phyloP scores from a whole-genome alignment of 306 rosid species.

The Echinosophora koreensis region DNA sequence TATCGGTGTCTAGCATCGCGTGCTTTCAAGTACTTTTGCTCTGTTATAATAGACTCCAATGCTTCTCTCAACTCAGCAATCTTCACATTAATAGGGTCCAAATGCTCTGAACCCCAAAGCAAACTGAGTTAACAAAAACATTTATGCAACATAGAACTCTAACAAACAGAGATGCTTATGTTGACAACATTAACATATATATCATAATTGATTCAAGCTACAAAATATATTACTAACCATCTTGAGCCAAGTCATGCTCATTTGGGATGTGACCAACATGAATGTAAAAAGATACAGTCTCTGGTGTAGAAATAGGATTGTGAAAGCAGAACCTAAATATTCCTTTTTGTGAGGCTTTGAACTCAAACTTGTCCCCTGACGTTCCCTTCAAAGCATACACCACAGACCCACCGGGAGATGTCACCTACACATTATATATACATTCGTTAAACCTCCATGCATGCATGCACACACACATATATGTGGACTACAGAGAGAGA shows the following conservation, averaged over 20 bases:
- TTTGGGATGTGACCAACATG: constrained; percentile 95
- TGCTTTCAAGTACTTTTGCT: constrained; percentile 90
- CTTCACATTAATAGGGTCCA: constrained; percentile 88
- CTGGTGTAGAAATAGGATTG: constrained; percentile 80
- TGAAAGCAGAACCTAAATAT: constrained; percentile 79
- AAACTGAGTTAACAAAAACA: constrained; percentile 1
- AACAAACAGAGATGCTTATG: no score
- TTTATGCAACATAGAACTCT: background rate
- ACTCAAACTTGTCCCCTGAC: constrained; percentile 91
- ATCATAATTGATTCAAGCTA: background rate
- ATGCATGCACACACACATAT: no score
- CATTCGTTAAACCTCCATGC: background rate
- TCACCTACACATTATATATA: constrained; percentile 55
- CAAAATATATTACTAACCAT: constrained; percentile 59
- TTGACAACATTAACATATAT: background rate
- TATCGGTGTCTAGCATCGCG: constrained; percentile 87
- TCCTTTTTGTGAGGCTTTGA: constrained; percentile 76
- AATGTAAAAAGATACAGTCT: constrained; percentile 88
- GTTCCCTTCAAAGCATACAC: constrained; percentile 72
- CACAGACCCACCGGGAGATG: constrained; percentile 63
- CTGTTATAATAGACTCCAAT: constrained; percentile 76
- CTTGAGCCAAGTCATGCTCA: constrained; percentile 81
- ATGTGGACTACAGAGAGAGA: no score
- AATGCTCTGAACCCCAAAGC: constrained; percentile 66
- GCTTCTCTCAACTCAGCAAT: constrained; percentile 94